phyloP scores from a whole-genome alignment of 2,329 filamentous ascomycete genomes.

The Annulohypoxylon truncatum region DNA sequence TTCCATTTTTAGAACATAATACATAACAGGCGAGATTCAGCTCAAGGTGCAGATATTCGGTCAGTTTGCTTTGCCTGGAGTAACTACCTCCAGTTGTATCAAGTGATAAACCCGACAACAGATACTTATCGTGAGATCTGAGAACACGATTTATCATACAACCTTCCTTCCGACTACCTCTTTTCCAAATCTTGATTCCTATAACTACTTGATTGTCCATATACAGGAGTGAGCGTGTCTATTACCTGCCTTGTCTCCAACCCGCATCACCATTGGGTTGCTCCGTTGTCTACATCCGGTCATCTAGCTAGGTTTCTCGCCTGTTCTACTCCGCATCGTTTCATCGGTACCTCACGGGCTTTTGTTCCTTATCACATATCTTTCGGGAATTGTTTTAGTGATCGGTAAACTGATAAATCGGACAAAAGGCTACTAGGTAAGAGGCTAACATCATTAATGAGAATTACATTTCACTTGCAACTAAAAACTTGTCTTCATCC shows the following conservation, averaged over 20 bases:
- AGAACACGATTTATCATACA: slow-evolving; percentile 14
- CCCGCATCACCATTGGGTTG: slow-evolving; percentile 16
- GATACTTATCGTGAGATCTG: background rate
- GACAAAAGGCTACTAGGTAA: background rate
- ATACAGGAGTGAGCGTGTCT: background rate
- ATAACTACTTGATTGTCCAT: background rate
- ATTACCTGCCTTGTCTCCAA: slow-evolving; percentile 19
- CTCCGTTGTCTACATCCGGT: slow-evolving; percentile 37
- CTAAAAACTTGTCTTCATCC: background rate
- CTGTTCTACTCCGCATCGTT: slow-evolving; percentile 19
- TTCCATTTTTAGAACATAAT: slow-evolving; percentile 37
- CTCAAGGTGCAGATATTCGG: background rate
- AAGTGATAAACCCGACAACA: background rate
- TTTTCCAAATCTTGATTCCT: slow-evolving; percentile 12
- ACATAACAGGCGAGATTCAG: slow-evolving; percentile 7
- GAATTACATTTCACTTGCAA: background rate
- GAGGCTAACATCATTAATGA: background rate
- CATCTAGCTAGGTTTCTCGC: slow-evolving; percentile 16
- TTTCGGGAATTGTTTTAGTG: slow-evolving; percentile 9
- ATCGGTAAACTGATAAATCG: slow-evolving; percentile 1
- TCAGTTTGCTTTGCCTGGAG: background rate
- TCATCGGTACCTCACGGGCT: slow-evolving; percentile 5
- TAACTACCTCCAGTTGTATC: background rate
- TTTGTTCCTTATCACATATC: slow-evolving; percentile 2
- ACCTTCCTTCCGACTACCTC: slow-evolving; percentile 21